Percentiles rank a stretch among this genome's conserved stretches.
Evolutionary conservation across 164 flowering plant genomes (phyloP).

Genomic region (Liriodendron chinense): DNA sequence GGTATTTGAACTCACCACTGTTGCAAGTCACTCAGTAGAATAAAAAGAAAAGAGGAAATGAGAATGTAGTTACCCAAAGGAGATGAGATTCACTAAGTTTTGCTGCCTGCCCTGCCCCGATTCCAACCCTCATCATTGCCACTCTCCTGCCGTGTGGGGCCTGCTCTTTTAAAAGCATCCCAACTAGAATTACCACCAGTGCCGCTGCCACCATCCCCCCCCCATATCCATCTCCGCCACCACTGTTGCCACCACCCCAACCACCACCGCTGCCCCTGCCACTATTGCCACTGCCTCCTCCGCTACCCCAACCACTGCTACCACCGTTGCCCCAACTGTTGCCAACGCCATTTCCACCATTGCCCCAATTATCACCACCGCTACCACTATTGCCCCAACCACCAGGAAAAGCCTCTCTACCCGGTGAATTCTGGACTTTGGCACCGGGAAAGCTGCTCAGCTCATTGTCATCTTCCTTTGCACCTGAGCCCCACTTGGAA

Average conservation of each 20-base stretch:
- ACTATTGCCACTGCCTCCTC: not conserved
- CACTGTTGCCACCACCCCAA: not conserved
- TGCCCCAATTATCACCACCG: not conserved
- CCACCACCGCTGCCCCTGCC: not conserved
- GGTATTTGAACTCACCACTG: no score
- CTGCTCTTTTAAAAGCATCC: not conserved
- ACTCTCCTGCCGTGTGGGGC: not conserved
- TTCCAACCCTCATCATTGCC: not conserved
- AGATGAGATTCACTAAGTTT: no score
- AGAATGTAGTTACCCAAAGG: no score
- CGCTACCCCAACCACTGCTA: not conserved
- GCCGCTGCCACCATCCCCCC: not conserved
- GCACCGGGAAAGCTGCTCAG: slow-evolving; percentile 55
- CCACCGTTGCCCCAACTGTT: not conserved
- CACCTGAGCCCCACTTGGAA: slow-evolving; percentile 50
- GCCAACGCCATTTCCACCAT: slow-evolving; percentile 11
- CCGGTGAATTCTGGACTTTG: slow-evolving; percentile 60
- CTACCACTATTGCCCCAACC: slow-evolving; percentile 14
- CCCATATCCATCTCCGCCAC: not conserved
- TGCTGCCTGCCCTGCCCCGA: not conserved
- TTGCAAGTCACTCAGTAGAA: no score
- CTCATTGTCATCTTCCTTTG: slow-evolving; percentile 49
- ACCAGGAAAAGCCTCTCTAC: slow-evolving; percentile 66
- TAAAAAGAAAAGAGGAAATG: no score
- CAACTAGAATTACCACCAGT: slow-evolving; percentile 3